Conservation (phyloP, 2,329 filamentous ascomycete species). For the Colletotrichum sp. region DNA sequence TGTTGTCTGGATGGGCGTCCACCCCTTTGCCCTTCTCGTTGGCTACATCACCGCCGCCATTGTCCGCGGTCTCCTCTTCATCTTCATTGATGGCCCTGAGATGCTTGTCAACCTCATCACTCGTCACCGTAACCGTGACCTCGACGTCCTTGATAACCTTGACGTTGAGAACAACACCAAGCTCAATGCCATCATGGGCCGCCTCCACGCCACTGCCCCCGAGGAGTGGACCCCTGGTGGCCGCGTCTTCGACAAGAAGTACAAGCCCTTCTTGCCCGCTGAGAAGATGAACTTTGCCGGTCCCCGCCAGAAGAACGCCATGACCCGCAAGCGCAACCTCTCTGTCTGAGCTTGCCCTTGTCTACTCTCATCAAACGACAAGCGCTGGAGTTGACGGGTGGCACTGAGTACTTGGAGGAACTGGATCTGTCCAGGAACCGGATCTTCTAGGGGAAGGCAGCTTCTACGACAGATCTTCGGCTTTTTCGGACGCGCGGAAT, state of each 20-base stretch:
- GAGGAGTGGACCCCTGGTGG: neutral
- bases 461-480: neutral
- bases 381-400: neutral
- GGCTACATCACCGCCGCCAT: constrained; percentile 3
- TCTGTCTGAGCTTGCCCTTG: neutral
- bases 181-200: constrained; percentile 12
- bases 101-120: neutral
- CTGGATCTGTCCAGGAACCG: neutral
- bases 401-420: neutral
- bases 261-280: constrained; percentile 4
- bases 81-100: constrained; percentile 13
- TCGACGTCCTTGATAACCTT: neutral
- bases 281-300: constrained; percentile 7
- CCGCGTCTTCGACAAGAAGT: constrained; percentile 15
- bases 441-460: neutral
- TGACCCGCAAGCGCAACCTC: constrained; percentile 2
- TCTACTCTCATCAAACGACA: neutral
- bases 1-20: neutral
- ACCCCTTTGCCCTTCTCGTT: constrained; percentile 2
- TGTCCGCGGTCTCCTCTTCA: neutral
- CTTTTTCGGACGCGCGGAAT: neutral
- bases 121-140: neutral
- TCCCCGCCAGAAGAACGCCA: constrained; percentile 9
- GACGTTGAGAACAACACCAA: constrained; percentile 10
- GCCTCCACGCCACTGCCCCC: neutral